These are phyloP conservation scores for Tetrahymena thermophila DNA, from an alignment of 73 alveolate genomes.

Conservation along the genomic window DNA sequence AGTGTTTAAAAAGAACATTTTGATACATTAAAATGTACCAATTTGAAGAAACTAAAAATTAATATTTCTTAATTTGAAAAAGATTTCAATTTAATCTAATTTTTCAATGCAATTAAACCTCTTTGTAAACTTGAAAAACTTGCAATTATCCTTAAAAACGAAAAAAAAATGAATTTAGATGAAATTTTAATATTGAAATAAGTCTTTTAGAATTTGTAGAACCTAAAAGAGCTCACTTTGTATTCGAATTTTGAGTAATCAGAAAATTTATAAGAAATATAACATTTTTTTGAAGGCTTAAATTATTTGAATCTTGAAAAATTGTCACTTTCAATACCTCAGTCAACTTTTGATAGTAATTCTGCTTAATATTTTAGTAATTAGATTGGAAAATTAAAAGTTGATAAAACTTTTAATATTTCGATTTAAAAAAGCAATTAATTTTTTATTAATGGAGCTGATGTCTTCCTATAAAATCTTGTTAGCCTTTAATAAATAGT, in stretches of 20 bases:
- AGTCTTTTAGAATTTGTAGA: neutral
- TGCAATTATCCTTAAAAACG: no score
- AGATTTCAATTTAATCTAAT: neutral
- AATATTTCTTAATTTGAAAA: no score
- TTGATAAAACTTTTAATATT: no score
- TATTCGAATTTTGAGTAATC: neutral
- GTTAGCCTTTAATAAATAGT: no score
- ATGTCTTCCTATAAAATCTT: no score
- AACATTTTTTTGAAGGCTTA: neutral
- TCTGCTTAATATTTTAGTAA: neutral
- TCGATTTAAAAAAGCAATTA: no score
- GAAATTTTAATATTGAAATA: no score
- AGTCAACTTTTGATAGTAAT: neutral
- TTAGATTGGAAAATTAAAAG: neutral
- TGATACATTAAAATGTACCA: neutral
- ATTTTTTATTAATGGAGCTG: neutral
- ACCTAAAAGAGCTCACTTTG: neutral
- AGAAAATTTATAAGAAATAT: neutral
- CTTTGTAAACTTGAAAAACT: neutral
- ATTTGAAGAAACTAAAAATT: no score
- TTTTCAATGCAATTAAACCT: neutral
- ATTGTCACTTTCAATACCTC: neutral
- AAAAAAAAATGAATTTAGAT: neutral
- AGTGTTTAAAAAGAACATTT: no score
- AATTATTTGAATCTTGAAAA: neutral